Base-by-base conservation (phyloP, 805 yeast genomes). In the Lipomyces starkeyi region DNA sequence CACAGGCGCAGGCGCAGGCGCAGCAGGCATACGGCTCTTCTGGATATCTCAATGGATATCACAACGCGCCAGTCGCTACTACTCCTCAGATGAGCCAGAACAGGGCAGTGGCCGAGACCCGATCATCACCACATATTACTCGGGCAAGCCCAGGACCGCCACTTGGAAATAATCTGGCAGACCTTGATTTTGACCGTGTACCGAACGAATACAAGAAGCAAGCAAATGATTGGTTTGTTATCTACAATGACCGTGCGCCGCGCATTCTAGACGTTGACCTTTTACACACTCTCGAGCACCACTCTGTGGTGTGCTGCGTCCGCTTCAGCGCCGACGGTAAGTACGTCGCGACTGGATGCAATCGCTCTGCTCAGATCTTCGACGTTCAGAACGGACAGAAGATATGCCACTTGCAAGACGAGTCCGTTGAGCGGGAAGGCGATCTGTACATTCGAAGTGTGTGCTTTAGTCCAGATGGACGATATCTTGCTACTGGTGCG, bases 271-370 rank as follows among this genome's bases (percentile, higher is more conserved):
- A 94, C 76, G 93, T 94, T 61, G 95, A 93, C 61, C 84, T 94
- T 71, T 91, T 93, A 73, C 95, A 91, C 77, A 89, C 97, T 14
- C 86, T 94, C 74, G 97, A 91, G 77, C 98, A 95, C 81, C 86
- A 93, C 17, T 90, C 97, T 1, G 98, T 94, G 58, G 98, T 94
- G 61, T 95, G 98, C 83, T 94, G 98, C 80, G 98, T 94, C 67
- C 85, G 97, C 70, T 94, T 95, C 82, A 88, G 93, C 67, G 87
- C 87, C 72, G 97, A 92, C 78, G 98, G 98, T 71, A 90, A 91
- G 80, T 91, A 86, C 77, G 83, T 94, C 73, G 99, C 98, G 32
- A 94, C 98, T 17, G 99, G 99, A 60, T 93, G 98, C 83, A 95
- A 94, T 82, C 91, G 93, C 78, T 87, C 96, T 56, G 95, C 98